Evolutionary conservation across 2,329 filamentous ascomycete species (phyloP).

Genomic region (Pseudogymnoascus sp.): DNA sequence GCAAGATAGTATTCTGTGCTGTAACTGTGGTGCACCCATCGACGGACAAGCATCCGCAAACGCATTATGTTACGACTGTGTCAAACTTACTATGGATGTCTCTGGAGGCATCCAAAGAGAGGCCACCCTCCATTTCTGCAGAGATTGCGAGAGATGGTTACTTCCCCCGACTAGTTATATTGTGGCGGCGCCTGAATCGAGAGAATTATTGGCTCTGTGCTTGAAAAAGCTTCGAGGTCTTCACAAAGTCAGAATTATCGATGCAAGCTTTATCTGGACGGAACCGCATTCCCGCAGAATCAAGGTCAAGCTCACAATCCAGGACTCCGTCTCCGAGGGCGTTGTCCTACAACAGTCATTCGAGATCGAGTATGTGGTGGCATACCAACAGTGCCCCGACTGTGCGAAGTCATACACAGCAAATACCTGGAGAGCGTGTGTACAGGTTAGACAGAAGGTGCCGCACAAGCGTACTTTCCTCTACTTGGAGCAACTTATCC

Average conservation of each 20-base stretch:
- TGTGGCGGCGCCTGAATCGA: constrained; percentile 74
- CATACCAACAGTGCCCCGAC: constrained; percentile 89
- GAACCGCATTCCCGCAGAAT: constrained; percentile 90
- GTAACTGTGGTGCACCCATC: constrained; percentile 93
- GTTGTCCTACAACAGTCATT: constrained; percentile 82
- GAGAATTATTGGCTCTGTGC: constrained; percentile 87
- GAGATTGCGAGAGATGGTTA: constrained; percentile 91
- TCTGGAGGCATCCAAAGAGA: constrained; percentile 87
- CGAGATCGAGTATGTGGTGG: constrained; percentile 86
- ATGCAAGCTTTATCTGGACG: constrained; percentile 96
- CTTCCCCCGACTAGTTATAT: constrained; percentile 83
- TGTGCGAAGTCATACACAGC: constrained; percentile 94
- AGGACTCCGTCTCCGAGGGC: constrained; percentile 58
- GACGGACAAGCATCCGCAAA: constrained; percentile 81
- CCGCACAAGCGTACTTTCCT: constrained; percentile 84
- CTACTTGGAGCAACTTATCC: constrained; percentile 84
- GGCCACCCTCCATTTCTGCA: constrained; percentile 81
- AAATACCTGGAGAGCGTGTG: constrained; percentile 88
- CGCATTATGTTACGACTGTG: constrained; percentile 90
- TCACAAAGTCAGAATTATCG: constrained; percentile 86
- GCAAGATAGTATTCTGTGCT: constrained; percentile 73
- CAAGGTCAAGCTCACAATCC: constrained; percentile 92
- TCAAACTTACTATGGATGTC: constrained; percentile 91
- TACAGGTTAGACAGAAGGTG: constrained; percentile 95
- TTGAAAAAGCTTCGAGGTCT: constrained; percentile 80